Percentiles rank a stretch among this genome's conserved stretches.
Conservation (phyloP, 139 green algal species). For the Parachlorella kessleri region DNA sequence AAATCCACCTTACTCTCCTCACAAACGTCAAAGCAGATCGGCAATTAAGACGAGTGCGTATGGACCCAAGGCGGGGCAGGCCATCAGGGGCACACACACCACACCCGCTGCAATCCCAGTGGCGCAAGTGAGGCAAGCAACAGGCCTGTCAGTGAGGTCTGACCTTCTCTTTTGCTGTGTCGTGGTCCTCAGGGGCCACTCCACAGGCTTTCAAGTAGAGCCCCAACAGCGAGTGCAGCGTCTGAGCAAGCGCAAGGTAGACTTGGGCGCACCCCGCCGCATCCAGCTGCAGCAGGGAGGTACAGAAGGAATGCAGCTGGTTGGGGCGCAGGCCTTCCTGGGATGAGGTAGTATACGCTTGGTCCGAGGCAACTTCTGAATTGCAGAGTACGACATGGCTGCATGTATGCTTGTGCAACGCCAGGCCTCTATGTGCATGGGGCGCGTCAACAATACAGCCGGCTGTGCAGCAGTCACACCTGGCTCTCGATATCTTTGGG, state of each 20-base stretch:
- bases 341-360: too few species aligned
- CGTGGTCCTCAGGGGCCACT: slow-evolving; percentile 24
- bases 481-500: neutral
- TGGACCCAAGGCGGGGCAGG: too few species aligned
- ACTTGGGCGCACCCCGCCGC: slow-evolving; percentile 20
- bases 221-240: slow-evolving; percentile 13
- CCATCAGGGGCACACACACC: too few species aligned
- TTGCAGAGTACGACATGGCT: neutral
- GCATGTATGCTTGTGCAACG: neutral
- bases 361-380: too few species aligned
- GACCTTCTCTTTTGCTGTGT: slow-evolving; percentile 12
- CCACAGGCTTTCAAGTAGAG: slow-evolving; percentile 21
- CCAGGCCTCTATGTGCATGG: neutral
- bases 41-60: too few species aligned
- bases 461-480: neutral
- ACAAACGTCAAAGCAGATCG: too few species aligned
- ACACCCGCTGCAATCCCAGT: too few species aligned
- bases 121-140: too few species aligned
- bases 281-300: slow-evolving; percentile 1
- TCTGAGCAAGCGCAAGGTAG: slow-evolving; percentile 27
- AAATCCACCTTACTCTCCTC: too few species aligned
- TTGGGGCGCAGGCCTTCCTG: neutral
- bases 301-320: neutral
- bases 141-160: too few species aligned
- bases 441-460: neutral